Evolutionary conservation across 1,139 yeast genomes (phyloP).

Genomic region (Lodderomyces margitis): DNA sequence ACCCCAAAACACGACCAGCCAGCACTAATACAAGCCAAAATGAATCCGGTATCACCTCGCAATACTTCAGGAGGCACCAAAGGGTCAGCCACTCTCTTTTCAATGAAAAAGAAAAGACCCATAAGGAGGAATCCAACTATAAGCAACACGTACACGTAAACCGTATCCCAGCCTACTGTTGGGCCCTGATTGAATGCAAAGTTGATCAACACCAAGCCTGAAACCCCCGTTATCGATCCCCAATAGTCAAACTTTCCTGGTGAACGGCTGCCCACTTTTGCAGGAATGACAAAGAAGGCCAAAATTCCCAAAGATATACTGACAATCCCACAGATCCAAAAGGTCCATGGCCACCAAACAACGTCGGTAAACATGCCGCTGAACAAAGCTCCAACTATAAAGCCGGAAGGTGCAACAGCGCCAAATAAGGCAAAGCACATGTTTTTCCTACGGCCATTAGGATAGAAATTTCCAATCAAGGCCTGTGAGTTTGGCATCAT

Average conservation of each 20-base stretch:
- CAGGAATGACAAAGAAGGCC: slow-evolving; percentile 45
- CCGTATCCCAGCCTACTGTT: slow-evolving; percentile 51
- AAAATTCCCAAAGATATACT: slow-evolving; percentile 26
- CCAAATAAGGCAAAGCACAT: slow-evolving; percentile 51
- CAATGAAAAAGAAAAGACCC: slow-evolving; percentile 35
- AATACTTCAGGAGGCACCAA: slow-evolving; percentile 45
- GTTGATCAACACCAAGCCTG: slow-evolving; percentile 49
- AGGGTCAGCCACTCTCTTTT: slow-evolving; percentile 38
- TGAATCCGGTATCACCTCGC: slow-evolving; percentile 41
- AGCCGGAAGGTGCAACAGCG: slow-evolving; percentile 61
- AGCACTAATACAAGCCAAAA: slow-evolving; percentile 48
- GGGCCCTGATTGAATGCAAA: slow-evolving; percentile 67
- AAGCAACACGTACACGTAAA: slow-evolving; percentile 49
- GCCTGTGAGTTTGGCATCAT: slow-evolving; percentile 59
- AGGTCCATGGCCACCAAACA: slow-evolving; percentile 59
- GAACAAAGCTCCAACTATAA: slow-evolving; percentile 49
- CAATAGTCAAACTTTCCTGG: slow-evolving; percentile 40
- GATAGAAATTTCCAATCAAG: slow-evolving; percentile 50
- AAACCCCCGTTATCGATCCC: slow-evolving; percentile 48
- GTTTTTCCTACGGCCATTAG: slow-evolving; percentile 40
- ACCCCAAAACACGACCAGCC: slow-evolving; percentile 66
- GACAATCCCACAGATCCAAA: slow-evolving; percentile 46
- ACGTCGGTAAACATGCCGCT: slow-evolving; percentile 41
- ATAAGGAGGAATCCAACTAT: slow-evolving; percentile 45
- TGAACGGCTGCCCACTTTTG: slow-evolving; percentile 24